Base-by-base conservation (phyloP, 768 basidiomycete species). In the Rhodotorula kratochvilovae region DNA sequence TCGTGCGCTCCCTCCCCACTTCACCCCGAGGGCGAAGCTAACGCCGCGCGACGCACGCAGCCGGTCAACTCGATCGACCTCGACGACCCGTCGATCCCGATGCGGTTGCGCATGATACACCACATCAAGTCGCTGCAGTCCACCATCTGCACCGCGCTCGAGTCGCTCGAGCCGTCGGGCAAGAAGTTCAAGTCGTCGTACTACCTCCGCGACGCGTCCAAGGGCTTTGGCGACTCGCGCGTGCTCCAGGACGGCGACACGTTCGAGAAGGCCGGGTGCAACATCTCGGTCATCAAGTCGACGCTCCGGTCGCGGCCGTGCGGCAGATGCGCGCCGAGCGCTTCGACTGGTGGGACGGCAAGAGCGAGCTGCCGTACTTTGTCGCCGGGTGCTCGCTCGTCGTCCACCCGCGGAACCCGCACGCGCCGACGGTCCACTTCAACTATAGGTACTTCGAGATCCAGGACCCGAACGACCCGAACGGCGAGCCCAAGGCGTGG, bases 401-500 rank as follows among this genome's bases (percentile, higher is more conserved):
- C 76, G 84, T 98, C 27, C 95, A 99, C 80, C 95, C 95, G 0
- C 85, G 88, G 63, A 96, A 93, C 82, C 96, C 95, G 7, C 87
- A 91, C 77, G 89, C 90, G 25, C 92, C 96, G 16, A 97, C 95
- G 31, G 88, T 92, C 12, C 95, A 99, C 80, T 87, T 90, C 68
- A 99, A 99, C 80, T 96, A 94, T 77, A 90, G 96, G 65, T 98
- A 97, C 81, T 99, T 99, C 78, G 95, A 98, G 81, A 87, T 96
- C 73, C 80, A 77, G 43, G 76, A 78, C 25, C 81, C 81, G 5
- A 78, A 76, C 43, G 75, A 78, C 27, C 81, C 81, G 5, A 79
- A 79, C 63, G 84, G 85, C 15, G 84, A 85, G 74, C 81, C 90
- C 29, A 81, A 93, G 53, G 88, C 92, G 36, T 97, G 94, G 93